A percentile compares a stretch with the other conserved stretches of the same genome.
These are phyloP conservation scores for Quercus alba DNA, from an alignment of 306 rosid genomes.

Conservation along the genomic window DNA sequence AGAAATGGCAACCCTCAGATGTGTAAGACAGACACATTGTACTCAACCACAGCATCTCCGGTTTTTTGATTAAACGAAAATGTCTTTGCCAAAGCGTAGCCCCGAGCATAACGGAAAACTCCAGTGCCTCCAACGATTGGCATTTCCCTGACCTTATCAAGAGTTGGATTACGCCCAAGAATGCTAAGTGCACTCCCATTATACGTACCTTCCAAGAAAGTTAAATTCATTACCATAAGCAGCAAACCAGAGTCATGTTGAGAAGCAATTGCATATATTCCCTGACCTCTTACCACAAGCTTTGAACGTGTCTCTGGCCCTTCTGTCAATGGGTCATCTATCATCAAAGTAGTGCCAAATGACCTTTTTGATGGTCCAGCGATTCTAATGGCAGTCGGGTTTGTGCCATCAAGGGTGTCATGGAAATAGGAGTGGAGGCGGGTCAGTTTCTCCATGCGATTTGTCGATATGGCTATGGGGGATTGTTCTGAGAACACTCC, in stretches of 20 bases:
- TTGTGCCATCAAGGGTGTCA: constrained; percentile 27
- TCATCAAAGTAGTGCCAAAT: constrained; percentile 21
- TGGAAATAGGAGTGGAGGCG: constrained; percentile 48
- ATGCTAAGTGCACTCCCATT: constrained; percentile 33
- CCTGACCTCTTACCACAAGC: constrained; percentile 34
- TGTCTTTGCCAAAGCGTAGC: constrained; percentile 31
- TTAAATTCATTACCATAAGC: constrained; percentile 31
- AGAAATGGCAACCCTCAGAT: not conserved
- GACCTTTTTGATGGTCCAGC: constrained; percentile 1
- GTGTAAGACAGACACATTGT: constrained; percentile 32
- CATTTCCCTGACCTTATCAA: constrained; percentile 28
- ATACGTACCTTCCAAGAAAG: constrained; percentile 24
- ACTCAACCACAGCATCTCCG: constrained; percentile 32
- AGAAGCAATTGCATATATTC: constrained; percentile 38
- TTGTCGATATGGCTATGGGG: not conserved
- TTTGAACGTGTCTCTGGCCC: constrained; percentile 23
- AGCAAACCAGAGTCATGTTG: constrained; percentile 25
- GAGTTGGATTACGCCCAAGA: constrained; percentile 26
- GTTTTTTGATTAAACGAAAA: not conserved
- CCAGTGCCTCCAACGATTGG: constrained; percentile 42
- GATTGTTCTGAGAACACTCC: constrained; percentile 16
- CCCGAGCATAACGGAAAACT: constrained; percentile 28
- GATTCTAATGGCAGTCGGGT: constrained; percentile 26
- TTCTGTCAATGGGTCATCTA: constrained; percentile 28
- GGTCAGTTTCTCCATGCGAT: constrained; percentile 28